Evolutionary conservation across 1,284 basidiomycete genomes (phyloP), one percentile per base, ranked within the genome.

Genomic region (Phellinidium pouzarii): DNA sequence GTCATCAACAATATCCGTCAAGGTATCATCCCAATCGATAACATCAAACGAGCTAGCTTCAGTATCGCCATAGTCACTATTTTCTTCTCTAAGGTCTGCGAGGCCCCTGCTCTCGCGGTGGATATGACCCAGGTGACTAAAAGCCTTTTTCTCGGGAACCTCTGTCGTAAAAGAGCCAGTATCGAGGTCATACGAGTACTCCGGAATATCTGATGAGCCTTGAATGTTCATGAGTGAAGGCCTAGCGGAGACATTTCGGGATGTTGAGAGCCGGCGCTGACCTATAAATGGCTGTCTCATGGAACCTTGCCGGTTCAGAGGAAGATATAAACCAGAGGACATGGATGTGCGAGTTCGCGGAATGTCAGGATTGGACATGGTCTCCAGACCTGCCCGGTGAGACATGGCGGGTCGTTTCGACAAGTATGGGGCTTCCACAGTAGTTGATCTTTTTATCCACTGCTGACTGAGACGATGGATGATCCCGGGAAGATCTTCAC

Each of bases 391-490:
- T 1, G 63, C 63, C 9, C 66, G 67, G 50, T 64, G 66, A 45
- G 66, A 64, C 41, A 64, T 60, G 1, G 68, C 58, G 8, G 69
- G 66, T 23, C 70, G 69, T 63, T 79, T 83, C 25, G 72, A 67
- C 41, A 86, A 70, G 66, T 88, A 90, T 0, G 87, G 87, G 2
- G 85, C 79, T 63, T 91, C 87, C 0, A 91, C 87, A 63, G 87
- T 91, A 25, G 89, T 84, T 29, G 64, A 61, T 50, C 58, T 62
- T 61, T 87, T 89, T 48, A 91, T 80, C 95, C 95, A 99, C 62
- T 89, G 86, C 66, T 99, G 94, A 66, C 88, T 92, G 38, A 99
- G 79, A 26, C 91, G 78, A 67, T 99, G 96, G 44, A 99, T 99
- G 61, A 99, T 98, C 1, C 91, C 87, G 0, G 96, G 96, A 8